Conservation (phyloP, 352 stramenopile genomes). For the Phytophthora pinifolia region DNA sequence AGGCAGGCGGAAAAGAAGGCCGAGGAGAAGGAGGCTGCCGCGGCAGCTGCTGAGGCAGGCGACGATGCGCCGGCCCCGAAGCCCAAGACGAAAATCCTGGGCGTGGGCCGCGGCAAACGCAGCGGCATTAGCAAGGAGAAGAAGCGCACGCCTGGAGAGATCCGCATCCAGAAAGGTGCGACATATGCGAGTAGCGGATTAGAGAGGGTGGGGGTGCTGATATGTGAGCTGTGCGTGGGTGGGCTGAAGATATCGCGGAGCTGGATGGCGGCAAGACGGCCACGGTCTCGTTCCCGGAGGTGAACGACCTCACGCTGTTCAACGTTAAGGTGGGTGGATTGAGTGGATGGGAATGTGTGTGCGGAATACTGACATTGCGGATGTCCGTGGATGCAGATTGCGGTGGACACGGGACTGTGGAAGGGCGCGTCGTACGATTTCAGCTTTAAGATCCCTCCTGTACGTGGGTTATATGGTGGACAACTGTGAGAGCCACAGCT, state of each 20-base stretch:
- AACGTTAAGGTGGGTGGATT: constrained; percentile 72
- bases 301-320: constrained; percentile 96
- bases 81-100: constrained; percentile 84
- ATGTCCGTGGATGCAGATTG: constrained; percentile 56
- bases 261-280: constrained; percentile 97
- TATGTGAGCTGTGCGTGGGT: background rate
- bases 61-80: constrained; percentile 34
- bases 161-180: constrained; percentile 98
- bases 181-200: background rate
- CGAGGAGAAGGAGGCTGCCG: constrained; percentile 56
- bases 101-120: constrained; percentile 79
- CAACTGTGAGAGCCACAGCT: background rate
- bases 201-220: background rate
- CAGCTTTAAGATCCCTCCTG: constrained; percentile 96
- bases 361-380: constrained; percentile 1
- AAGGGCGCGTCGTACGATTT: constrained; percentile 97
- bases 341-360: background rate
- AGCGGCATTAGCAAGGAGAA: constrained; percentile 74
- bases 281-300: constrained; percentile 95
- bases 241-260: constrained; percentile 93
- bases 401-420: constrained; percentile 96
- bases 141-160: constrained; percentile 96
- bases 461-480: constrained; percentile 35
- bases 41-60: constrained; percentile 23
- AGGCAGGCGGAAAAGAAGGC: constrained; percentile 88